A percentile compares a stretch with the other conserved stretches of the same genome.
Conservation (phyloP, 108 stramenopile genomes). For the Cyclostephanos invisitatus region DNA sequence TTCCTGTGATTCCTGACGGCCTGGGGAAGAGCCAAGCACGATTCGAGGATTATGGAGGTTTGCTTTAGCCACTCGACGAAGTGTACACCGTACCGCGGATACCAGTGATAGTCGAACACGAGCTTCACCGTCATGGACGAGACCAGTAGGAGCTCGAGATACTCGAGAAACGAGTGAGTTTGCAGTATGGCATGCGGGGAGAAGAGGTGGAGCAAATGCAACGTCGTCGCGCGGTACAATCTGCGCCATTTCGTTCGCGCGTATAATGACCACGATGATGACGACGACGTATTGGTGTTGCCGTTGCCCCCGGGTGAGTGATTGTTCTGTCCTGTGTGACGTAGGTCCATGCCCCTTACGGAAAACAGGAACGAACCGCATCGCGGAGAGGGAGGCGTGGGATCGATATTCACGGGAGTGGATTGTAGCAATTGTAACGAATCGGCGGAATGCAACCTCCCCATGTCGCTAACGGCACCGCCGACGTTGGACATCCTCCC, state of each 20-base stretch:
- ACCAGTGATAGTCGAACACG: slow-evolving; percentile 48
- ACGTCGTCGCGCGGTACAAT: slow-evolving; percentile 3
- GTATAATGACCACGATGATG: slow-evolving; percentile 1
- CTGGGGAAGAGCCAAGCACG: slow-evolving; percentile 48
- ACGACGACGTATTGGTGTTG: neutral
- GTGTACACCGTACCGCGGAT: slow-evolving; percentile 40
- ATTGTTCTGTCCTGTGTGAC: neutral
- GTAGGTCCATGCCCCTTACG: neutral
- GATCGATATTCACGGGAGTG: neutral
- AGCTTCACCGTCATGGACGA: slow-evolving; percentile 36
- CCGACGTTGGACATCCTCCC: slow-evolving; percentile 9
- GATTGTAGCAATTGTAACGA: neutral
- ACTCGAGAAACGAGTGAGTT: slow-evolving; percentile 41
- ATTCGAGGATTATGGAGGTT: slow-evolving; percentile 39
- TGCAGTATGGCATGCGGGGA: slow-evolving; percentile 39
- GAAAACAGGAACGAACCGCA: neutral
- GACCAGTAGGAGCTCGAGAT: slow-evolving; percentile 35
- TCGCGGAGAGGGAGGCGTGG: neutral
- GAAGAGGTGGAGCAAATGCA: slow-evolving; percentile 33
- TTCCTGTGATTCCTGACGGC: slow-evolving; percentile 37
- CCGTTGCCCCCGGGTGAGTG: slow-evolving; percentile 2
- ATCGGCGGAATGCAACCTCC: neutral
- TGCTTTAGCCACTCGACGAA: slow-evolving; percentile 33
- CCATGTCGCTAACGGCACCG: neutral
- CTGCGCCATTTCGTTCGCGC: slow-evolving; percentile 1